These are phyloP conservation scores for Lycium barbarum DNA, from an alignment of 257 asterid species.

Conservation along the genomic window DNA sequence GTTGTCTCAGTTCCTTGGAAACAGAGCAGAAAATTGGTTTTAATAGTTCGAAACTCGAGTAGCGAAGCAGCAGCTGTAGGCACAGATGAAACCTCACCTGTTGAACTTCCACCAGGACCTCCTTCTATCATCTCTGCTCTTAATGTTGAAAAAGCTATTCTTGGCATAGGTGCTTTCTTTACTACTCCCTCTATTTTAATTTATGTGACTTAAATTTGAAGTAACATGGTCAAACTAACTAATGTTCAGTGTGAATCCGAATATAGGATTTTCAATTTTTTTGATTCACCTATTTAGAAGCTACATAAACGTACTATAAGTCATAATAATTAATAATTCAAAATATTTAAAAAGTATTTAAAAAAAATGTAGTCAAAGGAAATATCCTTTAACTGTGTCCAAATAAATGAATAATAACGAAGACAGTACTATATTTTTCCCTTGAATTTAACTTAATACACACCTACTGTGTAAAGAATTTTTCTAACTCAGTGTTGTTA, in stretches of 20 bases:
- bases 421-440: background rate
- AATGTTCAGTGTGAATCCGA: no score
- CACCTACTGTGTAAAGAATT: background rate
- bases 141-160: constrained; percentile 78
- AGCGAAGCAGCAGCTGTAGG: constrained; percentile 40
- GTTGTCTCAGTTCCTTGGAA: background rate
- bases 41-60: constrained; percentile 35
- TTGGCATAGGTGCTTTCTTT: constrained; percentile 63
- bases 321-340: no score
- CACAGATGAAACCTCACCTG: constrained; percentile 29
- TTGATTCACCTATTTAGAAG: no score
- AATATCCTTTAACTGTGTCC: no score
- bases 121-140: constrained; percentile 77
- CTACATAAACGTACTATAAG: no score
- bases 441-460: no score
- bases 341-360: no score
- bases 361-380: no score
- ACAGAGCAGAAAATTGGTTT: constrained; percentile 19
- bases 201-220: no score
- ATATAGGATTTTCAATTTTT: no score
- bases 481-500: background rate
- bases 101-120: constrained; percentile 51
- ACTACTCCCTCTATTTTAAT: background rate
- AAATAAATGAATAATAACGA: no score
- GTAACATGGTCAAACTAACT: no score